Conservation (phyloP, 2,329 filamentous ascomycete genomes). For the Aspergillus japonicus region DNA sequence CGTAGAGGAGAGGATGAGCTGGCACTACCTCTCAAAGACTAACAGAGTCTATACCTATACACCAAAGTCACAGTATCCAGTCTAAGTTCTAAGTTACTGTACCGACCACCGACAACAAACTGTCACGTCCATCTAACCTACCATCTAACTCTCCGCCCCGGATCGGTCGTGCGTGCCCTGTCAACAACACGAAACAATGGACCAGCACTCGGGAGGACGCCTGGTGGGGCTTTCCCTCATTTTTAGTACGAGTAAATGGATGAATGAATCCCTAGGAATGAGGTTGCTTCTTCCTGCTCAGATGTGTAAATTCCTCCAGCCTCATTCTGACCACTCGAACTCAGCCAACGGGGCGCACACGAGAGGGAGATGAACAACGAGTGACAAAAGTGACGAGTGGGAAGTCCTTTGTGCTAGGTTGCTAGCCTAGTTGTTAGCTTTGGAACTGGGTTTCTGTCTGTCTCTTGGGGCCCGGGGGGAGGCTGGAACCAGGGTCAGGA, state of each 20-base stretch:
- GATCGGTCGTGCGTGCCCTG: slow-evolving; percentile 9
- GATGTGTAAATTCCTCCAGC: neutral
- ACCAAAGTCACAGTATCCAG: too few relatives aligned
- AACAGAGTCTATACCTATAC: neutral
- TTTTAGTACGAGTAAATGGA: too few relatives aligned
- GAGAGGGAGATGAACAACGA: neutral
- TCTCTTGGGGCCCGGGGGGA: neutral
- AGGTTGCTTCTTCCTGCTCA: neutral
- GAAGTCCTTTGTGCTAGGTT: slow-evolving; percentile 2
- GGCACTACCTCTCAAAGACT: neutral
- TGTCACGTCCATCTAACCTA: neutral
- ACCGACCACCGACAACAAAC: too few relatives aligned
- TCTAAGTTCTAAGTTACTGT: too few relatives aligned
- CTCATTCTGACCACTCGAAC: slow-evolving; percentile 4
- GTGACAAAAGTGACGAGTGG: neutral
- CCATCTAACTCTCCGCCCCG: neutral
- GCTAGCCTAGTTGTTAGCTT: neutral
- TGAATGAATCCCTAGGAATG: neutral
- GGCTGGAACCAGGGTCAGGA: slow-evolving; percentile 5
- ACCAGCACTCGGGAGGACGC: neutral
- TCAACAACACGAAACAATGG: neutral
- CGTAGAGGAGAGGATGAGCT: neutral
- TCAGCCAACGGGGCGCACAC: neutral
- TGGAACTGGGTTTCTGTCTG: neutral
- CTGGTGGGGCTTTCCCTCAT: neutral